Conservation (phyloP, 208 protist species). For the Acanthamoeba rhysodes region DNA sequence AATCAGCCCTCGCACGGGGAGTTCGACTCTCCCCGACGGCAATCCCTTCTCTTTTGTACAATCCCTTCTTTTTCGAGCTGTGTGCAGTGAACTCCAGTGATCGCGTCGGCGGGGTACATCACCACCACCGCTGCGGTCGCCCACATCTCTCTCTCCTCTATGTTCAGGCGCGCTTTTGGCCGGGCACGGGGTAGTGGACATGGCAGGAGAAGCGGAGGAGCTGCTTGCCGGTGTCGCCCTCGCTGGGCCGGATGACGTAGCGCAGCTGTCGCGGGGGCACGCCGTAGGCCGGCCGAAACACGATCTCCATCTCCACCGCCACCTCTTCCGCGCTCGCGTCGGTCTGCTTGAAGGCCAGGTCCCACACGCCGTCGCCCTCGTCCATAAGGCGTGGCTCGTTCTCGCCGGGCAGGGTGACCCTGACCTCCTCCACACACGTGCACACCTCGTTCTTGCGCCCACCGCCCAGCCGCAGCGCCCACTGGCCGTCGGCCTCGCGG, state of each 20-base stretch:
- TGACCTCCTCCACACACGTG: slow-evolving; percentile 16
- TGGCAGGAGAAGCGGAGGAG: background rate
- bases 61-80: background rate
- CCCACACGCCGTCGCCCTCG: slow-evolving; percentile 34
- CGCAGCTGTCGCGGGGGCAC: background rate
- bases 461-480: background rate
- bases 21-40: slow-evolving; percentile 14
- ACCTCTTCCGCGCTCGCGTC: background rate
- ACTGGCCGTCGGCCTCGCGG: background rate
- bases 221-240: background rate
- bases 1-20: background rate
- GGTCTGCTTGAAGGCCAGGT: background rate
- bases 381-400: background rate
- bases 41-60: background rate
- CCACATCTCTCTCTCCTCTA: background rate
- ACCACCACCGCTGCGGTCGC: too few relatives aligned
- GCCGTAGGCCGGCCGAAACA: background rate
- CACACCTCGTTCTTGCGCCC: slow-evolving; percentile 46
- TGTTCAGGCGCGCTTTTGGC: background rate
- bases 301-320: background rate
- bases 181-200: background rate
- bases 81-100: too few relatives aligned
- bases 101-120: too few relatives aligned
- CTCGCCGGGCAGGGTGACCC: background rate
- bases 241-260: background rate